Evolutionary conservation across 768 basidiomycete genomes (phyloP), one percentile per base, ranked within the genome.

Genomic region (Stropharia rugosoannulata): DNA sequence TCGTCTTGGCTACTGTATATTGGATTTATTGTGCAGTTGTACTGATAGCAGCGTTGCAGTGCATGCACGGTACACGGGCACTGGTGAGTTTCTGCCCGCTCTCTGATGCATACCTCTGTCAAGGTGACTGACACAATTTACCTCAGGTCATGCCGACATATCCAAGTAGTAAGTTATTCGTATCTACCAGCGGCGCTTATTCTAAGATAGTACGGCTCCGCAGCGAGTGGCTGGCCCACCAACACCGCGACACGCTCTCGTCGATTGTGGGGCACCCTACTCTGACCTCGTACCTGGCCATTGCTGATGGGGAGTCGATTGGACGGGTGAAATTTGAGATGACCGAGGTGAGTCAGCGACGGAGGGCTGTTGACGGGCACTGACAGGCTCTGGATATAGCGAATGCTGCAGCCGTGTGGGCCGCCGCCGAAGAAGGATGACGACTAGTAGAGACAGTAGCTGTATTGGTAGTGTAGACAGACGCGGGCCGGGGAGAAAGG

Each of bases 201-300:
- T 27, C 54, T 48, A 29, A 40, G 15, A 40, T 50, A 42, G 40
- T 15, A 51, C 18, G 37, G n/a, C 35, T 40, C 15, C 55, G 2
- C 66, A 98, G 96, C 73, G 96, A 98, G 68, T 98, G 96, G 96
- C 73, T 96, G 44, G 97, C 94, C 6, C 93, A 98, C 72, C 96
- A 98, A 67, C 95, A 98, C 74, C 86, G 96, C 40, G 96, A 98
- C 70, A 95, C 94, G n/a, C 75, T 93, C 58, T 77, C 95, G 19
- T 90, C 95, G 8, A 95, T 98, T 59, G 86, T 95, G 43, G 94
- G 96, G 2, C 97, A 99, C 69, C 82, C 93, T 3, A 81, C 91
- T 0, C 74, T 99, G 54, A 76, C 86, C 12, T 92, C 92, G 2
- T 99, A 89, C 68, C 78, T 98, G 44, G 87, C 95, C 1, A 85